phyloP scores from a whole-genome alignment of 192 early-diverging fungal species.

The Coemansia sp. region DNA sequence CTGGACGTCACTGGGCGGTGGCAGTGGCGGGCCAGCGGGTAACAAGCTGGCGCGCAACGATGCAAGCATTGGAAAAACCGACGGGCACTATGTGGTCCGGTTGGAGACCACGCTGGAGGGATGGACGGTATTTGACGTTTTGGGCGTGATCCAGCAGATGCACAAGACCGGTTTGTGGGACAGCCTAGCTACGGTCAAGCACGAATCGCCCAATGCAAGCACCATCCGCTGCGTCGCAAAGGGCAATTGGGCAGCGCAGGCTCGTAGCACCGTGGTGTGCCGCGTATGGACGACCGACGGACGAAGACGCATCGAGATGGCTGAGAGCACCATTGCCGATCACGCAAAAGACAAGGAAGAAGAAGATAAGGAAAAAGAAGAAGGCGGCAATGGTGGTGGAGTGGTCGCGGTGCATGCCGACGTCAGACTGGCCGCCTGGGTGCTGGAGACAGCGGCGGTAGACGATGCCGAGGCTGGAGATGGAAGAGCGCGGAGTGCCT shows the following conservation, averaged over 20 bases:
- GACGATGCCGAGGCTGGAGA: background rate
- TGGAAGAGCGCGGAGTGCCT: constrained; percentile 13
- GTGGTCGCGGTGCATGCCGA: constrained; percentile 19
- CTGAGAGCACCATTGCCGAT: constrained; percentile 33
- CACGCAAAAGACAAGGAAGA: background rate
- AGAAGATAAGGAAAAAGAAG: too few species aligned
- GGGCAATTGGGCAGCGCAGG: constrained; percentile 33
- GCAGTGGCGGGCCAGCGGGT: background rate
- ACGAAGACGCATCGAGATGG: constrained; percentile 41
- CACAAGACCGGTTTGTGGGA: constrained; percentile 29
- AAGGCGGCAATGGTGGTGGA: too few species aligned
- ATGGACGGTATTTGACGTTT: constrained; percentile 45
- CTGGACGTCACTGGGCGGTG: background rate
- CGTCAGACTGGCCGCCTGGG: constrained; percentile 38
- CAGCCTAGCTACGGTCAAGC: constrained; percentile 6
- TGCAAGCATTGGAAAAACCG: background rate
- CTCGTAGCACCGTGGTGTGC: constrained; percentile 33
- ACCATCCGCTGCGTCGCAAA: constrained; percentile 9
- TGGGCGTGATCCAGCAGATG: constrained; percentile 14
- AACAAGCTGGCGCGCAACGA: background rate
- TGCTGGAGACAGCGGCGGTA: constrained; percentile 18
- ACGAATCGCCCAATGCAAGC: constrained; percentile 9
- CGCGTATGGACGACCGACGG: constrained; percentile 26
- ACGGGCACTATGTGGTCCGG: constrained; percentile 12
- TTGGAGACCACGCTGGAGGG: constrained; percentile 34